Evolutionary conservation across 2,329 filamentous ascomycete genomes (phyloP), one percentile per base, ranked within the genome.

Genomic region (Ustulina deusta): DNA sequence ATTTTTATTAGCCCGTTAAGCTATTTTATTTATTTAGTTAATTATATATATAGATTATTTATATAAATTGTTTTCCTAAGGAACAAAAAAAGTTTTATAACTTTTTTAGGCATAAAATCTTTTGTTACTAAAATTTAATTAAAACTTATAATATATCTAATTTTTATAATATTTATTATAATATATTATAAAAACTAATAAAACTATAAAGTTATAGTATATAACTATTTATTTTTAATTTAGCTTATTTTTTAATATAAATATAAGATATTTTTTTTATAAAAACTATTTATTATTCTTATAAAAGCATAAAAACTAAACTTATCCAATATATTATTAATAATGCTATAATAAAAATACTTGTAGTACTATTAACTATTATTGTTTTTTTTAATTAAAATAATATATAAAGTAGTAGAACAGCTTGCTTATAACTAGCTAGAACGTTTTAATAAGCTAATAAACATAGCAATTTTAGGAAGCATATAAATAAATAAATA

Each of bases 11-110:
- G 49, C 49, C 22, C 6, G 2, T 54, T 54, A 36, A 5, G 13
- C 29, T 54, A 54, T 55, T 15, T 38, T 55, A 55, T 15, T 55
- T 25, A 55, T 9, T 40, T 15, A 55, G 34, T 17, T 55, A 55
- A 55, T 15, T 55, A 40, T 55, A 22, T 55, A 25, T 25, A 20
- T 55, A 55, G 6, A 55, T 55, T 15, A 55, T 17, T 13, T 55
- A 15, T 55, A 6, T 2, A 49, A 17, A 49, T 49, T 49, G 22
- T 22, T 49, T 49, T 49, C 11, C 11, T 27, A 15, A 1, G 6
- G 11, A 9, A 13, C 3, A 27, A 49, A 49, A 17, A 49, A 17
- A 17, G 10, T 27, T 3, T 29, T 49, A 17, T 49, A 17, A 15
- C 10, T 49, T 49, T 15, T 17, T 27, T 17, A 17, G 10, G 22